phyloP scores from a whole-genome alignment of 164 flowering plant species.

The Sextonia rubra region DNA sequence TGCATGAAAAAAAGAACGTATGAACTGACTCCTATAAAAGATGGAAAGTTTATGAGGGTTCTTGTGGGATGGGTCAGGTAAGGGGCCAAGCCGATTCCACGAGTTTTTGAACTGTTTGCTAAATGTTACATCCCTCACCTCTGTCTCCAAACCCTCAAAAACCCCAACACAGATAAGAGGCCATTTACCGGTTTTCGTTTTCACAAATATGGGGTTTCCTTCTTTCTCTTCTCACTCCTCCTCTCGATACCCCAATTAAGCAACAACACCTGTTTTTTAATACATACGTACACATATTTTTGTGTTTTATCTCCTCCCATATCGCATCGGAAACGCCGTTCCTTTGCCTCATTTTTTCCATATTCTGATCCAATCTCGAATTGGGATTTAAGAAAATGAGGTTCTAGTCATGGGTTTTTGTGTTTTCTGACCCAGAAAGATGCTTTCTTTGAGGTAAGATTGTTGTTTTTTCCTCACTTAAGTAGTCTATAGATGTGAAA shows the following conservation, averaged over 20 bases:
- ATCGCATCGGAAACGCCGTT: not conserved
- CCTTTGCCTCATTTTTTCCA: not conserved
- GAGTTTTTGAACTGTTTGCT: no score
- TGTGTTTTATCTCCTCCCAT: not conserved
- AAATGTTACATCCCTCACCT: not conserved
- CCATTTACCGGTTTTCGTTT: not conserved
- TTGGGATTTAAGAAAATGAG: slow-evolving; percentile 10
- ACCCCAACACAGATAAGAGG: not conserved
- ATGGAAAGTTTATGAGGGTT: no score
- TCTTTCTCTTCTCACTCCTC: not conserved
- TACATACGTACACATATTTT: no score
- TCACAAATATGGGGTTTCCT: not conserved
- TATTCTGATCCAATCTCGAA: not conserved
- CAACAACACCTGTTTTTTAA: no score
- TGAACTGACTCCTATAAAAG: no score
- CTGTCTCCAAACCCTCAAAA: not conserved
- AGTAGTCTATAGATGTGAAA: not conserved
- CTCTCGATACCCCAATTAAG: not conserved
- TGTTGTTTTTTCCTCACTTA: not conserved
- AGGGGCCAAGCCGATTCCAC: no score
- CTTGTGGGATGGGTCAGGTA: no score
- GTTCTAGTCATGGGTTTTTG: slow-evolving; percentile 24
- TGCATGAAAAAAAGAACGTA: no score
- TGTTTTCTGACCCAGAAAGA: slow-evolving; percentile 21
- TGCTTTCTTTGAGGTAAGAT: slow-evolving; percentile 19